Base-by-base conservation (phyloP, 169 alveolate species). In the Plasmodium inui region DNA sequence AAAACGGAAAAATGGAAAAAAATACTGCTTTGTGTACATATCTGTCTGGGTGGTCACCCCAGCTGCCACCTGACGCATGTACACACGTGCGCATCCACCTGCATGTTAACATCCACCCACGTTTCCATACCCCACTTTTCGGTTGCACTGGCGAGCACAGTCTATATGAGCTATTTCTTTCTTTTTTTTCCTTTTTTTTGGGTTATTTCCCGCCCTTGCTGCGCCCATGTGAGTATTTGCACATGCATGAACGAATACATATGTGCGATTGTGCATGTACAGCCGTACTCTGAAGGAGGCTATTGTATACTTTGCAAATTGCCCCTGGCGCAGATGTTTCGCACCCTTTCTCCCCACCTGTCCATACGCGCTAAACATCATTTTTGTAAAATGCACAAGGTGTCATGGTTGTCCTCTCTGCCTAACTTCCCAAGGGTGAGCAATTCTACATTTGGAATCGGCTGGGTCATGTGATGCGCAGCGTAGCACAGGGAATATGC, bases 141-240 rank as follows among this genome's bases (percentile, higher is more conserved):
- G 19, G 80, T 7, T 85, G 93, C 93, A 85, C 93, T 85, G 34
- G 28, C 50, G 22, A 73, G 93, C 93, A 85, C 93, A 85, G 32
- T 85, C 85, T 85, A 85, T 41, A 85, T 19, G 26, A 37, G 44
- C 37, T 50, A 34, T 74, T 74, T 74, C 32, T 85, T 74, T 85
- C 28, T 22, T 30, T 70, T 84, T 84, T 84, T 26, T 32, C 55
- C n/a, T 30, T 71, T 14, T 50, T 50, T 50, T 12, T 0, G 22
- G 61, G 61, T 50, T 14, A 50, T 50, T 50, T 50, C 61, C 39
- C 76, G 41, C 37, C 76, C 76, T 67, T 67, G 41, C 6, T 19
- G 37, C 7, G 37, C 30, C 39, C 61, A 50, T 3, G 61, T 14
- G 3, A 8, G 8, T 8, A 50, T 50, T n/a, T 79, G 32, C 70